Percentiles rank a stretch among this genome's conserved stretches.
These are phyloP conservation scores for Prunella vulgaris DNA, from an alignment of 257 asterid species.

Conservation along the genomic window DNA sequence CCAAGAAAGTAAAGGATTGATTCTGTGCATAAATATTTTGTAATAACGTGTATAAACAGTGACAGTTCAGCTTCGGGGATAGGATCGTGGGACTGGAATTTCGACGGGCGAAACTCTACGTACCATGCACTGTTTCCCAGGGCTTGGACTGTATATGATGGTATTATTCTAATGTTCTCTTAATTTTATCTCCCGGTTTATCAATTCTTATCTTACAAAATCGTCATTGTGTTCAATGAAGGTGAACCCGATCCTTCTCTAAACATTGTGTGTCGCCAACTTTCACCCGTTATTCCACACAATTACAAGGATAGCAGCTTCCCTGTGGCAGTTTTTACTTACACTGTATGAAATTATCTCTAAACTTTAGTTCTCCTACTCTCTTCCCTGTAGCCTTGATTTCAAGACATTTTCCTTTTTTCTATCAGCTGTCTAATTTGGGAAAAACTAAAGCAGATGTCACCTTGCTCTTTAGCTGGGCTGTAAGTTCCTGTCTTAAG, in stretches of 20 bases:
- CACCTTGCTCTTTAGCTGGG: constrained; percentile 96
- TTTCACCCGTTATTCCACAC: constrained; percentile 91
- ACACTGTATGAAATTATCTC: constrained; percentile 46
- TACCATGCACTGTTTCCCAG: constrained; percentile 97
- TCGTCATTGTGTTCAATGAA: constrained; percentile 30
- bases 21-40: background rate
- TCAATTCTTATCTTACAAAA: constrained; percentile 22
- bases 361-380: constrained; percentile 6
- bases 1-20: background rate
- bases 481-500: constrained; percentile 48
- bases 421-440: constrained; percentile 66
- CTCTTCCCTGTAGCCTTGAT: constrained; percentile 17
- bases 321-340: constrained; percentile 82
- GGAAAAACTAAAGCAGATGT: constrained; percentile 67
- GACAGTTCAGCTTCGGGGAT: constrained; percentile 70
- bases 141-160: constrained; percentile 97
- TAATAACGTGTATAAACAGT: constrained; percentile 46
- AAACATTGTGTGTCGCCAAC: constrained; percentile 83
- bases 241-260: constrained; percentile 97
- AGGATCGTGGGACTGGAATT: constrained; percentile 97
- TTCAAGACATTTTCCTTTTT: constrained; percentile 25
- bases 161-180: constrained; percentile 38
- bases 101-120: constrained; percentile 60
- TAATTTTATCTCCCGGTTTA: constrained; percentile 12
- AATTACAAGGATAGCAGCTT: constrained; percentile 96